phyloP scores from a whole-genome alignment of 805 yeast genomes.

The Candida dendrica region DNA sequence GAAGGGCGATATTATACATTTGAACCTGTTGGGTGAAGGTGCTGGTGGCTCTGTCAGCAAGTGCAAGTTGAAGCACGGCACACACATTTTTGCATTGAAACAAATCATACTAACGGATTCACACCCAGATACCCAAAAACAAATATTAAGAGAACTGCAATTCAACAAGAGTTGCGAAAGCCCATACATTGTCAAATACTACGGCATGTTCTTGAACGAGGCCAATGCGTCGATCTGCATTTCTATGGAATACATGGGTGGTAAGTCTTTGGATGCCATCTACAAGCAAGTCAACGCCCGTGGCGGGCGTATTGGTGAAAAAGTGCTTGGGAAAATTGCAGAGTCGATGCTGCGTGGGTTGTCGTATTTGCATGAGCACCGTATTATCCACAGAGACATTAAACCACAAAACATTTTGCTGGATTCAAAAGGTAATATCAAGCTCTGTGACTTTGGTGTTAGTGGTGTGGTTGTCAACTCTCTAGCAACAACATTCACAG shows the following conservation, averaged over 20 bases:
- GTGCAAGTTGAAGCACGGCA: constrained; percentile 55
- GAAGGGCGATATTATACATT: constrained; percentile 53
- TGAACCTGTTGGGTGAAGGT: constrained; percentile 85
- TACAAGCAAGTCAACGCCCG: constrained; percentile 66
- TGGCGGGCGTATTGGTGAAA: constrained; percentile 87
- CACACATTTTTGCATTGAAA: constrained; percentile 75
- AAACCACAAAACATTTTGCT: constrained; percentile 90
- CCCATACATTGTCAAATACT: constrained; percentile 82
- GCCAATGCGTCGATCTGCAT: constrained; percentile 77
- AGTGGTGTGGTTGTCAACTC: constrained; percentile 96
- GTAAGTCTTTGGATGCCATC: constrained; percentile 84
- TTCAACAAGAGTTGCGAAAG: constrained; percentile 79
- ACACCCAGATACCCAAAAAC: constrained; percentile 82
- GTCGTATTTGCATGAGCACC: constrained; percentile 79
- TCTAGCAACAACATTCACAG: constrained; percentile 92
- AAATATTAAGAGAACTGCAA: constrained; percentile 84
- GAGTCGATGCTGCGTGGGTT: constrained; percentile 79
- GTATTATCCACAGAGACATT: constrained; percentile 90
- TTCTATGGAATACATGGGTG: constrained; percentile 97
- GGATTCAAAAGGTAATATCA: constrained; percentile 72
- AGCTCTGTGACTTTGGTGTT: constrained; percentile 95
- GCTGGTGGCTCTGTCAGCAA: constrained; percentile 86
- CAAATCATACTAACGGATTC: constrained; percentile 35
- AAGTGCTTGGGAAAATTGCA: constrained; percentile 85
- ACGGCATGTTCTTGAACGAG: constrained; percentile 83